Conservation (phyloP, 1,284 basidiomycete species). For the Meripilus lineatus region DNA sequence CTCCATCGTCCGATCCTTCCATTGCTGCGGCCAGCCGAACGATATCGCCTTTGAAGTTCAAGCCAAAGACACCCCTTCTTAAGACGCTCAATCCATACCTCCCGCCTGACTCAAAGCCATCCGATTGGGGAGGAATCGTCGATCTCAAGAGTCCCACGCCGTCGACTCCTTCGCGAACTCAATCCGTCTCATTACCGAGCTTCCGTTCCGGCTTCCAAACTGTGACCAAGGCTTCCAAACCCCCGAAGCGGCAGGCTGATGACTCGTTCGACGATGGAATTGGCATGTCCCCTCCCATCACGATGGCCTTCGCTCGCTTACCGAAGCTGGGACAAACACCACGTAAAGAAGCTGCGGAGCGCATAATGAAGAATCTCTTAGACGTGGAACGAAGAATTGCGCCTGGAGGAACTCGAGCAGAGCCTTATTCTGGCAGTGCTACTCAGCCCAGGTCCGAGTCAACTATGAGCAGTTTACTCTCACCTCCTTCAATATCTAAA, state of each 20-base stretch:
- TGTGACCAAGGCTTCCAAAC: too few species aligned
- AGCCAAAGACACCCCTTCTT: conserved; percentile 51
- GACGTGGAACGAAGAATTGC: conserved; percentile 21
- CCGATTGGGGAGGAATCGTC: conserved; percentile 69
- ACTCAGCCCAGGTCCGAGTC: conserved; percentile 35
- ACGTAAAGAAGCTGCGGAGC: conserved; percentile 57
- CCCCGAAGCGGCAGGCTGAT: conserved; percentile 21
- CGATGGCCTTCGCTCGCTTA: conserved; percentile 74
- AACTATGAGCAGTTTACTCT: conserved; percentile 60
- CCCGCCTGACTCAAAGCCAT: conserved; percentile 41
- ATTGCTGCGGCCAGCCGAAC: conserved; percentile 11
- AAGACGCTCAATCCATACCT: conserved; percentile 62
- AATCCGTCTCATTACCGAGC: background rate
- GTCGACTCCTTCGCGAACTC: conserved; percentile 21
- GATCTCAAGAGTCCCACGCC: conserved; percentile 64
- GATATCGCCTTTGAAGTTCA: conserved; percentile 39
- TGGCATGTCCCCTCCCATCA: conserved; percentile 84
- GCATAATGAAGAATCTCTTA: conserved; percentile 60
- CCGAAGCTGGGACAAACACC: conserved; percentile 57
- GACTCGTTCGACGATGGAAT: conserved; percentile 53
- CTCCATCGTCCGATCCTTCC: conserved; percentile 15
- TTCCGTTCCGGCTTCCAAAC: too few species aligned
- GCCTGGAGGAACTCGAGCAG: conserved; percentile 11
- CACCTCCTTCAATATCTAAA: conserved; percentile 62
- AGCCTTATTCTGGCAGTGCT: background rate